Conservation (phyloP, 345 rosid species). For the Arabis hirsuta region DNA sequence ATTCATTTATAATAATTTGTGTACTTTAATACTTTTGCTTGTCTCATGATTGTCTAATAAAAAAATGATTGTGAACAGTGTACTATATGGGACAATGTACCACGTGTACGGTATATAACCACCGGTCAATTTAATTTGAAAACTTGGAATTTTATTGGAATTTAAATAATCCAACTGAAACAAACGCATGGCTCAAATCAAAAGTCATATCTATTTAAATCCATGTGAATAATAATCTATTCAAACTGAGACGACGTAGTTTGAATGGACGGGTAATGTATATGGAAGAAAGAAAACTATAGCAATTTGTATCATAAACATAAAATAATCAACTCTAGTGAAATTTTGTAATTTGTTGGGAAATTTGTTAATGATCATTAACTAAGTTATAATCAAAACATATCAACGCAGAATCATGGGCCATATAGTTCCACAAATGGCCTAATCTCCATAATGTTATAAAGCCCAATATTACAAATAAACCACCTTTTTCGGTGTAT, state of each 20-base stretch:
- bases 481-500: too few species aligned
- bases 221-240: conserved; percentile 2
- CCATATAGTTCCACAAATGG: too few species aligned
- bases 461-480: too few species aligned
- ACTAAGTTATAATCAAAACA: too few species aligned
- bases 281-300: too few species aligned
- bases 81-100: background rate
- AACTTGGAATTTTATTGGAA: background rate
- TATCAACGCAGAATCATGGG: too few species aligned
- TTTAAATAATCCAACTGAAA: conserved; percentile 4
- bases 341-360: too few species aligned
- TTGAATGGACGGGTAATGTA: background rate
- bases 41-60: conserved; percentile 23
- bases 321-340: too few species aligned
- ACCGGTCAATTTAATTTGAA: conserved; percentile 23
- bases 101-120: conserved; percentile 35
- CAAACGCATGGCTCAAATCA: conserved; percentile 4
- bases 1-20: background rate
- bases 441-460: too few species aligned
- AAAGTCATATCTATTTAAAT: conserved; percentile 16
- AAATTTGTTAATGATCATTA: too few species aligned
- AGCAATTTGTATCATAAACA: too few species aligned
- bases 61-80: conserved; percentile 4
- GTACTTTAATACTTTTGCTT: background rate
- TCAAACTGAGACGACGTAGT: background rate